Evolutionary conservation across 2,329 filamentous ascomycete genomes (phyloP), one percentile per base, ranked within the genome.

Genomic region (Arthroderma sp.): DNA sequence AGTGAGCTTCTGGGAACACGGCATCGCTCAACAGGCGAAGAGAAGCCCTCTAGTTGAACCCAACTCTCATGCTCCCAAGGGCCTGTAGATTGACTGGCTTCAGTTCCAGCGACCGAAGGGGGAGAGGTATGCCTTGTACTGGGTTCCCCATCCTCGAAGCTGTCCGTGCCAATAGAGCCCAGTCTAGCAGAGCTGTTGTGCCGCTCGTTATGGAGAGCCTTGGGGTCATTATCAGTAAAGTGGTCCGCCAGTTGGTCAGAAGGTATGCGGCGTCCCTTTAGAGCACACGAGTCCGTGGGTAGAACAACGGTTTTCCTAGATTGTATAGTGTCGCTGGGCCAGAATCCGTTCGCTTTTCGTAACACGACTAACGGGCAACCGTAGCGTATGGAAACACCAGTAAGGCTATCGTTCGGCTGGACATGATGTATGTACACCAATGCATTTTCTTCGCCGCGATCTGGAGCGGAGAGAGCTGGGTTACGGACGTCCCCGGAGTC

Each of bases 381-480:
- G 63, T 93, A 98, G 55, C 81, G 84, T 52, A 98, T 80, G 43
- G 91, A 83, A 42, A 98, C 80, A 2, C 91, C 89, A 1, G 88
- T 87, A 53, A 96, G 80, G 1, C 87, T 96, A 64, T 98, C 91
- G 38, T 76, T 76, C 9, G 81, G 76, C 54, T 81, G 75, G 11
- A 96, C 85, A 55, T 83, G 80, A 63, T 98, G 91, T 42, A 96
- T 72, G 61, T 96, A 98, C 11, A 89, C 88, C 50, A 96, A 67
- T 22, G 85, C 83, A 53, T 93, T 83, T 53, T 78, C 74, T 41
- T 78, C 72, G 31, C 82, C 78, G 31, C 78, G 72, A 42, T 80
- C 74, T 7, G 59, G 57, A 6, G 37, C 40, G 30, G 61, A 57
- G 29, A 61, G 55, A 34, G 53, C 49, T 7, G 53, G 52, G n/a